Evolutionary conservation across 768 basidiomycete species (phyloP).

Genomic region (Russula brevipes): DNA sequence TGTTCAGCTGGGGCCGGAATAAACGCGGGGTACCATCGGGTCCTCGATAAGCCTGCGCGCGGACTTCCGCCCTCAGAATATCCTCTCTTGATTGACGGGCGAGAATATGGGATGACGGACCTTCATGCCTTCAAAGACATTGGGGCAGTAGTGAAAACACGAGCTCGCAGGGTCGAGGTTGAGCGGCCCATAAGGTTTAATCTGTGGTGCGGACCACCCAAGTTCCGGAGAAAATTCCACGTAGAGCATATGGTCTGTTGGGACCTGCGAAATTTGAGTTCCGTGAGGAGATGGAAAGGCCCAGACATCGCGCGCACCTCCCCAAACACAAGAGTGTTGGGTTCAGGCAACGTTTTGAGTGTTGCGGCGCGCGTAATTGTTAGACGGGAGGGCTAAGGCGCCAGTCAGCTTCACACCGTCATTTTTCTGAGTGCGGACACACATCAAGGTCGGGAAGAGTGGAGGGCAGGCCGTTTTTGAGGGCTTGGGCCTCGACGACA

Average conservation of each 20-base stretch:
- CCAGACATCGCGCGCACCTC: slow-evolving; percentile 36
- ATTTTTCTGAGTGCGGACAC: not conserved
- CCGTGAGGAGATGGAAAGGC: not conserved
- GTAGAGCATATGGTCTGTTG: slow-evolving; percentile 76
- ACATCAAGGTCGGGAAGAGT: slow-evolving; percentile 22
- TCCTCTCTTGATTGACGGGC: not conserved
- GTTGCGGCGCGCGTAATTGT: slow-evolving; percentile 41
- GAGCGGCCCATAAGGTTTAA: slow-evolving; percentile 64
- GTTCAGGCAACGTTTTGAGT: slow-evolving; percentile 47
- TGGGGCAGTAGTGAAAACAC: slow-evolving; percentile 57
- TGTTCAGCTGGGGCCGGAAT: slow-evolving; percentile 45
- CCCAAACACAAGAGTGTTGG: slow-evolving; percentile 52
- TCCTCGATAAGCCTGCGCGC: slow-evolving; percentile 55
- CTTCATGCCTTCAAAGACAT: slow-evolving; percentile 65
- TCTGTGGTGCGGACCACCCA: slow-evolving; percentile 70
- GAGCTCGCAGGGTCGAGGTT: slow-evolving; percentile 51
- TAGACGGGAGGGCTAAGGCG: slow-evolving; percentile 50
- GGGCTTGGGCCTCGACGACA: slow-evolving; percentile 7
- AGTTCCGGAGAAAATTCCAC: slow-evolving; percentile 53
- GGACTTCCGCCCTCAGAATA: no score
- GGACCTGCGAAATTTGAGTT: slow-evolving; percentile 36
- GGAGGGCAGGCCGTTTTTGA: slow-evolving; percentile 20
- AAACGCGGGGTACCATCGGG: slow-evolving; percentile 68
- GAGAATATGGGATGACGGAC: slow-evolving; percentile 33
- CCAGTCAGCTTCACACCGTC: not conserved